Percentiles rank a stretch among this genome's conserved stretches.
Evolutionary conservation across 257 asterid species (phyloP).

Genomic region (Solanum chiquidenum): DNA sequence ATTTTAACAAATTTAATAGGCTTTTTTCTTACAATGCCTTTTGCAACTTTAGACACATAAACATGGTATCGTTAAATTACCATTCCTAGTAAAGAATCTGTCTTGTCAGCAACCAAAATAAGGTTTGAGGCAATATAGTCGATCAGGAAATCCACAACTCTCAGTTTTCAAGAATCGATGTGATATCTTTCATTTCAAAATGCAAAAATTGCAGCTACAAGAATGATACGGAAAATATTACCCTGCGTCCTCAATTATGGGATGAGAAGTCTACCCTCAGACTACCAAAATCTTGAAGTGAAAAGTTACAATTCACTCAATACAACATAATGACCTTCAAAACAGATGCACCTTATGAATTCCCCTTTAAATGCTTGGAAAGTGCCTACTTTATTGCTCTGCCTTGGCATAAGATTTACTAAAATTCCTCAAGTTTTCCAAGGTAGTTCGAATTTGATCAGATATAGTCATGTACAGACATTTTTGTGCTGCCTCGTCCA

Average conservation of each 20-base stretch:
- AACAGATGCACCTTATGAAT: neutral
- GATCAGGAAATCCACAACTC: neutral
- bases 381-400: slow-evolving; percentile 6
- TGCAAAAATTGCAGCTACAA: neutral
- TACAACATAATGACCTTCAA: neutral
- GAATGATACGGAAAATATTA: neutral
- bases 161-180: neutral
- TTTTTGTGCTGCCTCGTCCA: slow-evolving; percentile 79
- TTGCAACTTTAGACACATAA: neutral
- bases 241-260: neutral
- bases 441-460: slow-evolving; percentile 46
- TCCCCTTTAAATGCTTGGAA: neutral
- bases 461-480: slow-evolving; percentile 62
- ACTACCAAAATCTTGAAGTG: neutral
- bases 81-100: neutral
- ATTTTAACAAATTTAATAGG: too few relatives aligned
- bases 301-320: neutral
- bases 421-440: slow-evolving; percentile 49
- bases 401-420: slow-evolving; percentile 17
- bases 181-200: neutral
- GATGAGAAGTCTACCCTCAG: neutral
- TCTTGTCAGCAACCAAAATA: neutral
- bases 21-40: neutral
- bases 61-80: neutral
- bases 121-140: neutral